Percentiles rank a stretch among this genome's conserved stretches.
Evolutionary conservation across 2,329 filamentous ascomycete genomes (phyloP).

Genomic region (Sphaerulina vaccinii): DNA sequence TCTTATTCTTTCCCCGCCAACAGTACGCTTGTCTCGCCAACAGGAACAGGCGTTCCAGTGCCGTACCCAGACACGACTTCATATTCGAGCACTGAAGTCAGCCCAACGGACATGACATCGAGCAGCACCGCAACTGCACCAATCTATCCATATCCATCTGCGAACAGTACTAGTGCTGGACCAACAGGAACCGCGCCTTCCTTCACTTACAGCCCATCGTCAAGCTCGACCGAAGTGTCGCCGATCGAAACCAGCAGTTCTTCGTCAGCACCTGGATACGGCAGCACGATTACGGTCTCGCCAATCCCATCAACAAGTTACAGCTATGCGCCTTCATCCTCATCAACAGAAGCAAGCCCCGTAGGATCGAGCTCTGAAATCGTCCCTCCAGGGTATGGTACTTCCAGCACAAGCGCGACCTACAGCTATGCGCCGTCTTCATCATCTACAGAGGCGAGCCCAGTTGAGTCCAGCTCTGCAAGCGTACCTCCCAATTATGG

Average conservation of each 20-base stretch:
- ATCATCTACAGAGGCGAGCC: not conserved
- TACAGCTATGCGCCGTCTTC: slow-evolving; percentile 1
- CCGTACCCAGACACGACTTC: slow-evolving; percentile 2
- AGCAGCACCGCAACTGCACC: slow-evolving; percentile 5
- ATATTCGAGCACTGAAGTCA: slow-evolving; percentile 8
- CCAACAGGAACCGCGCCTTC: slow-evolving; percentile 1
- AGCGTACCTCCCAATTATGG: not conserved
- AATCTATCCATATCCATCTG: slow-evolving; percentile 2
- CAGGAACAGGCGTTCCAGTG: slow-evolving; percentile 12
- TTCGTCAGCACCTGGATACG: not conserved
- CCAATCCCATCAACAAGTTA: not conserved
- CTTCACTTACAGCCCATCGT: not conserved
- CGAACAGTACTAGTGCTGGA: slow-evolving; percentile 7
- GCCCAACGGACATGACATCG: slow-evolving; percentile 14
- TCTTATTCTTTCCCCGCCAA: slow-evolving; percentile 13
- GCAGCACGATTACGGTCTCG: not conserved
- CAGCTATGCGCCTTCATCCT: not conserved
- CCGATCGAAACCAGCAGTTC: slow-evolving; percentile 3
- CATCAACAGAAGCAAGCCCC: slow-evolving; percentile 9
- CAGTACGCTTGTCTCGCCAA: slow-evolving; percentile 4
- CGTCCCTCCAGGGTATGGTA: not conserved
- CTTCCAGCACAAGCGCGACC: not conserved
- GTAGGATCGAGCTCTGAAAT: not conserved
- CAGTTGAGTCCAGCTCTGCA: not conserved
- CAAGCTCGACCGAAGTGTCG: slow-evolving; percentile 8